Conservation (phyloP, 169 alveolate genomes). For the Pseudocohnilembus persalinus region DNA sequence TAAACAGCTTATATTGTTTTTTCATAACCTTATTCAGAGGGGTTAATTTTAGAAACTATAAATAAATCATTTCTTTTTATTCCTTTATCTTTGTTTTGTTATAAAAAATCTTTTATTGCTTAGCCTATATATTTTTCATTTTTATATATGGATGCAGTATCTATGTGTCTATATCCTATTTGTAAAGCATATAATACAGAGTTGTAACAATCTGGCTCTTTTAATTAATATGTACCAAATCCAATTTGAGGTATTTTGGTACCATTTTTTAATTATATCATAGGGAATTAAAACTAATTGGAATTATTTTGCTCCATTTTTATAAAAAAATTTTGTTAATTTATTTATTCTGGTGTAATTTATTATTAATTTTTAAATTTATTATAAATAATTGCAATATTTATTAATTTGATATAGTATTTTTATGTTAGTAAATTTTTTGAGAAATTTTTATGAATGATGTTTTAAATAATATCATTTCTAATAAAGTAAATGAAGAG, state of each 20-base stretch:
- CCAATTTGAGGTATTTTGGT: constrained; percentile 61
- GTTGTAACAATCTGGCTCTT: constrained; percentile 37
- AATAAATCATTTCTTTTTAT: constrained; percentile 61
- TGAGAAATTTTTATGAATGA: too few relatives aligned
- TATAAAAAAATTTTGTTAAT: too few relatives aligned
- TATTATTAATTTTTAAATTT: too few relatives aligned
- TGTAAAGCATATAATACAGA: constrained; percentile 49
- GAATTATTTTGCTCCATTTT: background rate
- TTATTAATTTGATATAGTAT: too few relatives aligned
- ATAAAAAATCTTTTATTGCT: constrained; percentile 42
- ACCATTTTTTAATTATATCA: constrained; percentile 33
- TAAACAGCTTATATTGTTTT: constrained; percentile 52
- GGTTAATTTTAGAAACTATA: constrained; percentile 63
- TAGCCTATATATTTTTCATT: constrained; percentile 74
- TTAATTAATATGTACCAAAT: constrained; percentile 57
- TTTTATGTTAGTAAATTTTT: too few relatives aligned
- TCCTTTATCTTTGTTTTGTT: constrained; percentile 39
- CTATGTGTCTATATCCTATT: constrained; percentile 72
- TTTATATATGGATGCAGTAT: constrained; percentile 69
- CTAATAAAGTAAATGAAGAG: too few relatives aligned
- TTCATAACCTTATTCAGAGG: constrained; percentile 54
- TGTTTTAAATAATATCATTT: too few relatives aligned
- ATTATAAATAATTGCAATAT: too few relatives aligned
- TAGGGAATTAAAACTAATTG: constrained; percentile 18
- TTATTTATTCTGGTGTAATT: too few relatives aligned